Percentiles rank a stretch among this genome's conserved stretches.
Conservation (phyloP, 495 filamentous ascomycete genomes). For the Pyronema domesticum region DNA sequence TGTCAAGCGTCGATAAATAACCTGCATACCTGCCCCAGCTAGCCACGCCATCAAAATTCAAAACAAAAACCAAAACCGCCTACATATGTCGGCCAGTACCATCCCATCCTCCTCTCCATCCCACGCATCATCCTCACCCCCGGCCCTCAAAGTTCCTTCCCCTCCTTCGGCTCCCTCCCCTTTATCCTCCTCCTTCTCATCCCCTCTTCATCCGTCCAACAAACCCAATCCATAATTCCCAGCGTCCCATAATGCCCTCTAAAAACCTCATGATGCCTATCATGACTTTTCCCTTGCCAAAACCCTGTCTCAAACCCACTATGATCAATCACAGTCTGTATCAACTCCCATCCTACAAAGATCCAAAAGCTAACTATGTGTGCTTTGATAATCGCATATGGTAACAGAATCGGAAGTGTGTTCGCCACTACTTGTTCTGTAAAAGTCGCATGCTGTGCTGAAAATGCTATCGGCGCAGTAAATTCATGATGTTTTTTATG, state of each 20-base stretch:
- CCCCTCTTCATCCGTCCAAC: slow-evolving; percentile 22
- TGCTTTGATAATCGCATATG: slow-evolving; percentile 28
- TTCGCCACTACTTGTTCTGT: slow-evolving; percentile 38
- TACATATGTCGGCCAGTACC: too few species aligned
- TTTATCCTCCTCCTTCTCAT: slow-evolving; percentile 5
- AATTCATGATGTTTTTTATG: slow-evolving; percentile 42
- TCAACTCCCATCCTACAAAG: background rate
- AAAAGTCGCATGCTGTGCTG: slow-evolving; percentile 39
- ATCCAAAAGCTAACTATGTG: slow-evolving; percentile 27
- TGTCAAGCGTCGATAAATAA: too few species aligned
- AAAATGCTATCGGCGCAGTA: slow-evolving; percentile 37
- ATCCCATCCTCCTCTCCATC: too few species aligned
- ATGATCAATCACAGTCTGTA: background rate
- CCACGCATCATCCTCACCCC: too few species aligned
- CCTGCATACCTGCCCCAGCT: too few species aligned
- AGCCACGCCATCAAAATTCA: too few species aligned
- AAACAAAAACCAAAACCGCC: too few species aligned
- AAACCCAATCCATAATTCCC: slow-evolving; percentile 27
- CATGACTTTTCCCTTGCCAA: slow-evolving; percentile 31
- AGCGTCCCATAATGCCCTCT: slow-evolving; percentile 25
- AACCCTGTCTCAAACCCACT: background rate
- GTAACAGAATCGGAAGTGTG: slow-evolving; percentile 33
- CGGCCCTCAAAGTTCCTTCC: too few species aligned
- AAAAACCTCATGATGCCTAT: slow-evolving; percentile 33
- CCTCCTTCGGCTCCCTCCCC: background rate